Evolutionary conservation across 306 rosid species (phyloP), one percentile per base, ranked within the genome.

Genomic region (Quercus bicolor): DNA sequence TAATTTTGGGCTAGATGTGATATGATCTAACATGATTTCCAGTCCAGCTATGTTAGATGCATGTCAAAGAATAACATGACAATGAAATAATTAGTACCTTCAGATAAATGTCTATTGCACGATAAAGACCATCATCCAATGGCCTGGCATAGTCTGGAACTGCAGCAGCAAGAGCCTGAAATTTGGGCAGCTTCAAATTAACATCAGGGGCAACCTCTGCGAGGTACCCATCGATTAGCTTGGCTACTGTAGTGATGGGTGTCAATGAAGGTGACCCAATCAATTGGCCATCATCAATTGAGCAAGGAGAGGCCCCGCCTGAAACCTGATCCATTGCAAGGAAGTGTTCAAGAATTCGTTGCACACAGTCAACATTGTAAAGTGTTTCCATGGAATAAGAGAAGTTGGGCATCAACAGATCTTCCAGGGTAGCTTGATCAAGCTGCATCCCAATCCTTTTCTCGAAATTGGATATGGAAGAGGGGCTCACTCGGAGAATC

Each of bases 191-290:
- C 89, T 95, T 95, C 76, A 95, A 81, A 79, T 95, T 95, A 70
- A 90, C 94, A 80, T 95, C 99, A 16, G 99, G 99, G 72, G 99
- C 98, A 79, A 95, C 99, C 89, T 95, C 99, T 18, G 99, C 99
- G 13, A 95, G 91, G 91, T 95, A 95, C 51, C 98, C 99, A 54
- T 95, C 99, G 28, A 93, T 91, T 70, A 95, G 87, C 88, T 95
- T 95, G 80, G 99, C 99, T n/a, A 93, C 99, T 90, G 86, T 84
- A 60, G 93, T 91, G 68, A 95, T 84, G 52, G 98, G 98, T 65
- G 96, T 90, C 89, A 92, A 77, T 24, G 98, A 95, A 77, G 98
- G 98, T 2, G 99, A 91, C 37, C 94, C 98, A 33, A 95, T 95
- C 87, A 90, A 84, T 56, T 93, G 96, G 68, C 89, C 96, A 73